These are phyloP conservation scores for Litchi chinensis DNA, from an alignment of 345 rosid genomes.

Conservation along the genomic window DNA sequence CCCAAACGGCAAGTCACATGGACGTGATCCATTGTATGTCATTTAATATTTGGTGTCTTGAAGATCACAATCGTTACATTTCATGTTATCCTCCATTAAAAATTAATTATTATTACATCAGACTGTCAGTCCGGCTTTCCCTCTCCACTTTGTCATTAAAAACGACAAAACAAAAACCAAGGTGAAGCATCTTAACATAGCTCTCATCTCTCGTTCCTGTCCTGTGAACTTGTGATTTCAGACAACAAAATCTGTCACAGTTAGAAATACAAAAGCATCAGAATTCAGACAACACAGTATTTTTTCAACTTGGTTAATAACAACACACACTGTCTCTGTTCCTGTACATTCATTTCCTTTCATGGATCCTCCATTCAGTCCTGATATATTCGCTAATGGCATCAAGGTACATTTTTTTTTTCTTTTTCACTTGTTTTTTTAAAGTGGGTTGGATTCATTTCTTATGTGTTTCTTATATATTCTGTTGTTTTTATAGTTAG, in stretches of 20 bases:
- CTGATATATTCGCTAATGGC: conserved; percentile 7
- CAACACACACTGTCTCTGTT: not conserved
- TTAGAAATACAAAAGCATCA: not conserved
- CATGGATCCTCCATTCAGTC: conserved; percentile 27
- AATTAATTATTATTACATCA: not conserved
- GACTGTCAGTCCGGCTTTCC: conserved; percentile 17
- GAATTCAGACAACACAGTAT: not conserved
- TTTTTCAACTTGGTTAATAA: not conserved
- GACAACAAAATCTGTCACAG: not conserved
- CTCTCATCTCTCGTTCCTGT: not conserved
- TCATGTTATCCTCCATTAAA: not conserved
- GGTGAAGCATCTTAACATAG: not conserved
- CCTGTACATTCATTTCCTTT: not conserved
- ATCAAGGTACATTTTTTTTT: conserved; percentile 23
- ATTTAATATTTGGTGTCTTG: not conserved
- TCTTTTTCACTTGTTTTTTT: not conserved
- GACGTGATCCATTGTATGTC: not conserved
- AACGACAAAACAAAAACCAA: not conserved
- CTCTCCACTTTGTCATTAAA: not conserved
- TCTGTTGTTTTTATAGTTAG: not conserved
- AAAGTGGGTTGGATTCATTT: not conserved
- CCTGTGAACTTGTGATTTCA: not conserved
- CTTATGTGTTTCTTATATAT: not conserved
- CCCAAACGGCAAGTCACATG: conserved; percentile 25
- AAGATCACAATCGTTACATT: not conserved